Conservation (phyloP, 2,329 filamentous ascomycete species). For the Sporothrix globosa region DNA sequence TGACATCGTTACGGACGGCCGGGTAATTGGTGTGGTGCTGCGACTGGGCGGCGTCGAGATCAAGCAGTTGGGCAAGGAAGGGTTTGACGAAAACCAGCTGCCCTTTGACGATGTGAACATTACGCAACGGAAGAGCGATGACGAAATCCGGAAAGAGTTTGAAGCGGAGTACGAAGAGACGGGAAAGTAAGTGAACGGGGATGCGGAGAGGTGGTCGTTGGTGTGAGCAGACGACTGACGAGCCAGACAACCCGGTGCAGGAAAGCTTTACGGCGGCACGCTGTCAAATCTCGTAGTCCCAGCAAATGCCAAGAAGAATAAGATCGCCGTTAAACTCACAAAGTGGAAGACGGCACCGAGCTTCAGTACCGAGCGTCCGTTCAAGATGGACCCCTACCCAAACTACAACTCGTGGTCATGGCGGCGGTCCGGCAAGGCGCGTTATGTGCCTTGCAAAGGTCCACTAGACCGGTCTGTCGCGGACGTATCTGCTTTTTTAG, state of each 20-base stretch:
- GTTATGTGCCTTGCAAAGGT: constrained; percentile 66
- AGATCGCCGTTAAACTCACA: constrained; percentile 41
- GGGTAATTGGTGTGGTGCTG: constrained; percentile 3
- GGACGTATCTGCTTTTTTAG: constrained; percentile 68
- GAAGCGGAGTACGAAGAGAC: constrained; percentile 50
- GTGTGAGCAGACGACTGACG: not conserved
- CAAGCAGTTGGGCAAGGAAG: not conserved
- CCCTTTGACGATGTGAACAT: constrained; percentile 27
- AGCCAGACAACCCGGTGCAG: constrained; percentile 45
- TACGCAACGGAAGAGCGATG: constrained; percentile 17
- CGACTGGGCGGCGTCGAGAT: constrained; percentile 21
- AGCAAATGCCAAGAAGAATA: constrained; percentile 43
- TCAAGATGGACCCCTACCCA: constrained; percentile 71
- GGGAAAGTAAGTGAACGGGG: constrained; percentile 42
- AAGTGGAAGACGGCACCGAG: constrained; percentile 37
- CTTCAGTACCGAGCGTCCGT: constrained; percentile 53
- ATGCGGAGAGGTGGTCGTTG: no score
- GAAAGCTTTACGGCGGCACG: constrained; percentile 62
- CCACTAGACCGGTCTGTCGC: constrained; percentile 62
- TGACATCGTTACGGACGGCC: constrained; percentile 23
- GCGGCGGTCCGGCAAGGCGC: constrained; percentile 56
- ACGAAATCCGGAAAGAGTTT: constrained; percentile 38
- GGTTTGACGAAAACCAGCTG: constrained; percentile 26
- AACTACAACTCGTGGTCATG: constrained; percentile 67
- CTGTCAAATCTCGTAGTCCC: constrained; percentile 51